Conservation (phyloP, 2,329 filamentous ascomycete genomes). For the Talaromyces rugulosus region DNA sequence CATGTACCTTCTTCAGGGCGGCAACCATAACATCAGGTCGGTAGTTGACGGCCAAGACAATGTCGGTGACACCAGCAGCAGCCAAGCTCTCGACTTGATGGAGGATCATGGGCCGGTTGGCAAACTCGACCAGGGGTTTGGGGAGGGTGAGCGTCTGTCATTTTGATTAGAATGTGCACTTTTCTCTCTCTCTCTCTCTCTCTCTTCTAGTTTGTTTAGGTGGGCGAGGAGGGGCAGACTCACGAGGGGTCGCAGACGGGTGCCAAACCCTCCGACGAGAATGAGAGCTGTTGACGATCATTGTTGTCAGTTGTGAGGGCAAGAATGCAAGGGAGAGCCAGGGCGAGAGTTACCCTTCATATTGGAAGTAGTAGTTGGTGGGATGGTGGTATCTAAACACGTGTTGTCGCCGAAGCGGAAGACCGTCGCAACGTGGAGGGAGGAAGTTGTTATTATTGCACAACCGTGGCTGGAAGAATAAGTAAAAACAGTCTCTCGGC, state of each 20-base stretch:
- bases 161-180: neutral
- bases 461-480: neutral
- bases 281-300: constrained; percentile 67
- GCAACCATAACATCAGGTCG: constrained; percentile 96
- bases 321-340: constrained; percentile 9
- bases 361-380: neutral
- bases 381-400: neutral
- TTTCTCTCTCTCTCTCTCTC: neutral
- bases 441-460: neutral
- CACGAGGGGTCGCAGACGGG: constrained; percentile 93
- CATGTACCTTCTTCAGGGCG: constrained; percentile 73
- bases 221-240: constrained; percentile 31
- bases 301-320: constrained; percentile 13
- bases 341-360: constrained; percentile 41
- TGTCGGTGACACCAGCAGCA: constrained; percentile 90
- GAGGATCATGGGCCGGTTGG: constrained; percentile 98
- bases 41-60: constrained; percentile 98
- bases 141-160: constrained; percentile 86
- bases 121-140: constrained; percentile 96
- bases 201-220: neutral
- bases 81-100: constrained; percentile 96
- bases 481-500: neutral
- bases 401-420: constrained; percentile 8
- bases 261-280: constrained; percentile 98
- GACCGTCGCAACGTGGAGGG: constrained; percentile 15